A percentile compares a stretch with the other conserved stretches of the same genome.
These are phyloP conservation scores for Neodidymelliopsis sp. DNA, from an alignment of 2,329 filamentous ascomycete genomes.

Conservation along the genomic window DNA sequence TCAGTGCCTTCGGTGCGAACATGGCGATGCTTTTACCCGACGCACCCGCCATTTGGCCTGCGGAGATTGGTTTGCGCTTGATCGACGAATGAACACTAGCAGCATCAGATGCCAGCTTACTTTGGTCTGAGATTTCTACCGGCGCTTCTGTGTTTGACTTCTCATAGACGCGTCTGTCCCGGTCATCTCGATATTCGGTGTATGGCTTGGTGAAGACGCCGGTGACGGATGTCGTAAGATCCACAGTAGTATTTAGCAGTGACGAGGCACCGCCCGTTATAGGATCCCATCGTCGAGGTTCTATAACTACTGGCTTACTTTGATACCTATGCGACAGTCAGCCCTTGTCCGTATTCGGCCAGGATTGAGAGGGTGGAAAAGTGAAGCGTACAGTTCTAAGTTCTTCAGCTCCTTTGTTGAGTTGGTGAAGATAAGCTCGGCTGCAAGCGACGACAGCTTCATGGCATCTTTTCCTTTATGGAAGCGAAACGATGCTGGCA, in stretches of 20 bases:
- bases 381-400: too few species aligned
- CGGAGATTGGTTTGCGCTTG: constrained; percentile 8
- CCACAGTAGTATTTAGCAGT: constrained; percentile 61
- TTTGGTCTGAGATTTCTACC: not conserved
- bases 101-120: not conserved
- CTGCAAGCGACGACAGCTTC: too few species aligned
- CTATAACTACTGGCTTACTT: constrained; percentile 37
- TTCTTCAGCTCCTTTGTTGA: too few species aligned
- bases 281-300: constrained; percentile 62
- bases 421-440: too few species aligned
- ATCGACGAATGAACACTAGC: too few species aligned
- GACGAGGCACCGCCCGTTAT: constrained; percentile 70
- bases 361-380: too few species aligned
- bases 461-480: too few species aligned
- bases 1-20: constrained; percentile 18
- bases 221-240: constrained; percentile 65
- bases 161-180: constrained; percentile 12
- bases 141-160: not conserved
- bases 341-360: too few species aligned
- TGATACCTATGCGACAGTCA: constrained; percentile 12
- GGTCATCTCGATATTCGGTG: constrained; percentile 22
- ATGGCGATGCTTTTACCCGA: constrained; percentile 21
- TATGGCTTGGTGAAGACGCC: constrained; percentile 56
- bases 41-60: constrained; percentile 11
- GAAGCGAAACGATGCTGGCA: constrained; percentile 32